Evolutionary conservation across 192 early-diverging fungal species (phyloP).

Genomic region (Coemansia sp.): DNA sequence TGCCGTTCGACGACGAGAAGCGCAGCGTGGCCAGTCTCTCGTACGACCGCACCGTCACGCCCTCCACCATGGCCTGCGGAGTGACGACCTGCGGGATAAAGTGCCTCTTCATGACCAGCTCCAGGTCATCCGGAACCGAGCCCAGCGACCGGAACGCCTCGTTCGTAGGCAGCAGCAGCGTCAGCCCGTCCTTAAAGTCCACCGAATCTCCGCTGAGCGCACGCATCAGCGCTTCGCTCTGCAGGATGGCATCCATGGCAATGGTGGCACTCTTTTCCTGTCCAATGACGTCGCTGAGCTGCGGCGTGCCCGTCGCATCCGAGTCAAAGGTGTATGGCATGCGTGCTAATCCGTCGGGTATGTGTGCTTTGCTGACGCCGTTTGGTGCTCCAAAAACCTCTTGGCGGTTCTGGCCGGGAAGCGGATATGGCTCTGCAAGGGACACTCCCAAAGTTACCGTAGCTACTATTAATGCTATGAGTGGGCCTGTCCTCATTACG

Average conservation of each 20-base stretch:
- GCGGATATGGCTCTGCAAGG: conserved; percentile 12
- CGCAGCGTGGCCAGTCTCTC: conserved; percentile 14
- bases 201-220: conserved; percentile 43
- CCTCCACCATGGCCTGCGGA: conserved; percentile 19
- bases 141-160: conserved; percentile 29
- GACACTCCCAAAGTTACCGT: conserved; percentile 5
- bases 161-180: conserved; percentile 47
- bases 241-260: conserved; percentile 43
- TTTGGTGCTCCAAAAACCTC: conserved; percentile 8
- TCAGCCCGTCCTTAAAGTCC: conserved; percentile 36
- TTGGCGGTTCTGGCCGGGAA: conserved; percentile 23
- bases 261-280: conserved; percentile 41
- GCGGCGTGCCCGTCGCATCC: conserved; percentile 16
- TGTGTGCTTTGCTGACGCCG: neutral
- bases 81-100: conserved; percentile 37
- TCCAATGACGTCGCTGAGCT: conserved; percentile 36
- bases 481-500: conserved; percentile 8
- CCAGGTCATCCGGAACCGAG: conserved; percentile 30
- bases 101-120: conserved; percentile 36
- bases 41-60: conserved; percentile 27
- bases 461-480: conserved; percentile 13
- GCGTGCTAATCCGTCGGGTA: conserved; percentile 4
- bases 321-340: conserved; percentile 33
- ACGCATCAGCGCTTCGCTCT: conserved; percentile 36
- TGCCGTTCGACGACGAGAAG: conserved; percentile 18